Percentiles rank a stretch among this genome's conserved stretches.
These are phyloP conservation scores for Noccaea bulbosa DNA, from an alignment of 345 rosid species.

Conservation along the genomic window DNA sequence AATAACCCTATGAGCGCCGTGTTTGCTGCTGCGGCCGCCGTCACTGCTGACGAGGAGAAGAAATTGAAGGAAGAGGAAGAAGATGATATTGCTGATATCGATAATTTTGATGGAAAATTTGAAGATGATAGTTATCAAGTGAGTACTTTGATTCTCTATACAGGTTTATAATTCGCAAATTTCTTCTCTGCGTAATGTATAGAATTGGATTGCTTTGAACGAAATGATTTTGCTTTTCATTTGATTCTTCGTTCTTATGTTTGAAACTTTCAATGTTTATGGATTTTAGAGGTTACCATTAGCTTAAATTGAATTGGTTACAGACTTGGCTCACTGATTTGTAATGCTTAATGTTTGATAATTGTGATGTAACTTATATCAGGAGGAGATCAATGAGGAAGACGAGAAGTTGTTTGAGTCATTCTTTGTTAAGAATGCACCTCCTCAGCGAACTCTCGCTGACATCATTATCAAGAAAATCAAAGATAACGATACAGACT, in stretches of 20 bases:
- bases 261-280: too few species aligned
- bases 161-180: too few species aligned
- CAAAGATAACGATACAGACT: conserved; percentile 58
- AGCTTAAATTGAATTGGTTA: neutral
- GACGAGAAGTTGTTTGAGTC: conserved; percentile 87
- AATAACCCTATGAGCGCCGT: conserved; percentile 42
- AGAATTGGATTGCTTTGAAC: neutral
- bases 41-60: conserved; percentile 47
- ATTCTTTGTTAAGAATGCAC: conserved; percentile 68
- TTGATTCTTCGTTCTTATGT: too few species aligned
- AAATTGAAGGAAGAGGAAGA: conserved; percentile 59
- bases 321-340: neutral
- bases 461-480: conserved; percentile 74
- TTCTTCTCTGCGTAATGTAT: too few species aligned
- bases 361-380: conserved; percentile 3
- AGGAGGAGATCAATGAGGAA: conserved; percentile 79
- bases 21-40: conserved; percentile 44
- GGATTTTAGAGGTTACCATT: too few species aligned
- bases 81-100: conserved; percentile 68
- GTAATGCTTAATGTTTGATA: neutral
- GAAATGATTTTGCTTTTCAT: neutral
- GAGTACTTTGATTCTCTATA: conserved; percentile 1
- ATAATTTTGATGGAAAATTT: conserved; percentile 63
- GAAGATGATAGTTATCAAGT: conserved; percentile 68
- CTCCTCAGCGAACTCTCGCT: conserved; percentile 73